Evolutionary conservation across 208 protist species (phyloP), one percentile per base, ranked within the genome.

Genomic region (Leishmania gerbilli): DNA sequence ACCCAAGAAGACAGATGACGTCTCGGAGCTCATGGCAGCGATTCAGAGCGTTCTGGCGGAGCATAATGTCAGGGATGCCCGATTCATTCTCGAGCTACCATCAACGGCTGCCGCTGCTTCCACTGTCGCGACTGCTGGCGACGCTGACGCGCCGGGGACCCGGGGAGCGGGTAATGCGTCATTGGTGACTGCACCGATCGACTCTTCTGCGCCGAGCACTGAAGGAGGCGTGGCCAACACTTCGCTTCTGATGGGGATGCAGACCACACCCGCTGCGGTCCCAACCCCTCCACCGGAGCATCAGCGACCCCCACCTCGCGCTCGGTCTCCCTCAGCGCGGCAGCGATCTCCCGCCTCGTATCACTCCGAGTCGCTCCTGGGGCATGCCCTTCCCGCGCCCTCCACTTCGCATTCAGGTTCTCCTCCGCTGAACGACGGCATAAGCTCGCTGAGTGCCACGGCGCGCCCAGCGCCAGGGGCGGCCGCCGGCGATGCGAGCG

Each of bases 41-140:
- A 91, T 96, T 80, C 88, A 92, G 69, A 58, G 89, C 6, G 84
- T 91, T 0, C 84, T 96, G 49, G 72, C 64, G 27, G 77, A 91
- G 75, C 84, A 92, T 68, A 84, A 88, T 40, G 53, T 95, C 1
- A 67, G 56, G 19, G 78, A 90, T 62, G 91, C 91, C 4, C 89
- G 87, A 24, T 90, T 93, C 24, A 62, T 84, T 1, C 74, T 93
- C 40, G 85, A 95, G 51, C 27, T 95, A 24, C 79, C 42, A 34
- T 47, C 58, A 69, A 45, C 76, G n/a, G 27, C 40, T 45, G 64
- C 27, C 3, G 45, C 71, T 56, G 27, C 45, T 1, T 51, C 34
- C 8, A 31, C 47, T 64, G 64, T 67, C 2, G 55, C 34, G 27
- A 55, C 62, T 34, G 31, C 49, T 24, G 37, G 11, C 15, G 4